Conservation (phyloP, 345 rosid species). For the Mallotus nudiflorus region DNA sequence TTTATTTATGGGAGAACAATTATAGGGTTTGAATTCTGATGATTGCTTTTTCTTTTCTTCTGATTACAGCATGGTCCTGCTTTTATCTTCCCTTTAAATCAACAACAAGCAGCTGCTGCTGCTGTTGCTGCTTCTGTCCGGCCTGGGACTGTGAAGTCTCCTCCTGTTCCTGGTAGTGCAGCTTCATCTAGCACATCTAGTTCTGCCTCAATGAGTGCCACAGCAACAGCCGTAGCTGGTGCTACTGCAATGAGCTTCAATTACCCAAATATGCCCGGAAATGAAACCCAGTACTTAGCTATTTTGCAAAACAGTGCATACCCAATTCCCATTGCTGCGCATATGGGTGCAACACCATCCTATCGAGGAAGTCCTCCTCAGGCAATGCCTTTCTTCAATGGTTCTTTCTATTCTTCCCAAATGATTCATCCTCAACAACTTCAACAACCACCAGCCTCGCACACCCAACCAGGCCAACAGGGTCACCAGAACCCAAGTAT, state of each 20-base stretch:
- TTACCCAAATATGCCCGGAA: constrained; percentile 74
- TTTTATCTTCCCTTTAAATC: constrained; percentile 85
- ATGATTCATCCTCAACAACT: constrained; percentile 80
- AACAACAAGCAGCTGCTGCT: constrained; percentile 68
- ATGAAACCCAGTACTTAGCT: constrained; percentile 88
- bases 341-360: constrained; percentile 70
- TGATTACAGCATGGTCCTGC: constrained; percentile 73
- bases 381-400: constrained; percentile 77
- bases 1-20: background rate
- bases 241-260: constrained; percentile 78
- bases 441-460: constrained; percentile 46
- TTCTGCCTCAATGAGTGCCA: constrained; percentile 48
- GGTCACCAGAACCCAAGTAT: constrained; percentile 70
- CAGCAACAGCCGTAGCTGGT: constrained; percentile 57
- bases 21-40: background rate
- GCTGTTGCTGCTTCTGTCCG: constrained; percentile 65
- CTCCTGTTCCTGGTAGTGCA: constrained; percentile 41
- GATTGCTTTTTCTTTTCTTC: background rate
- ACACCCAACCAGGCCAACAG: constrained; percentile 60
- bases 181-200: constrained; percentile 43
- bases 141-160: constrained; percentile 64
- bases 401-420: constrained; percentile 86
- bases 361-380: constrained; percentile 76
- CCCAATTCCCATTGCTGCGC: constrained; percentile 83
- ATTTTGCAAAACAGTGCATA: constrained; percentile 79